Conservation (phyloP, 2,329 filamentous ascomycete species). For the Huntiella moniliformis region DNA sequence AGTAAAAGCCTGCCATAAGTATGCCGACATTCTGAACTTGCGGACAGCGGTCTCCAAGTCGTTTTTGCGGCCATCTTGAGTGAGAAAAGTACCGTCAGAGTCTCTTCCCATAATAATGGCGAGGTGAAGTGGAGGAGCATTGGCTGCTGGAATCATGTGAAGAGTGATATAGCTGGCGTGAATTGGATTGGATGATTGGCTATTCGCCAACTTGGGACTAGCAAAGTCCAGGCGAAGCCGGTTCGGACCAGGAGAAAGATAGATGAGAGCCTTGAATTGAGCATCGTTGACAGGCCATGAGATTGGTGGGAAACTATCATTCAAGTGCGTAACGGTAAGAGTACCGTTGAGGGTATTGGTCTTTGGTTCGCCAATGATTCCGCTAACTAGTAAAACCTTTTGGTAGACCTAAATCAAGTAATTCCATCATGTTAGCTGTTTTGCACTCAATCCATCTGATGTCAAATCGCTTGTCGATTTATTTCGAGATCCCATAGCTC, state of each 20-base stretch:
- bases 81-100: slow-evolving; percentile 70
- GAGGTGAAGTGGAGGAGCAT: slow-evolving; percentile 68
- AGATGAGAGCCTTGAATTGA: slow-evolving; percentile 78
- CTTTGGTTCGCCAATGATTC: slow-evolving; percentile 52
- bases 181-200: slow-evolving; percentile 44
- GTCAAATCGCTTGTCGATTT: too few species aligned
- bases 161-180: slow-evolving; percentile 68
- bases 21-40: slow-evolving; percentile 89
- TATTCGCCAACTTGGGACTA: slow-evolving; percentile 60
- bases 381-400: slow-evolving; percentile 67
- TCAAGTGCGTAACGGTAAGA: slow-evolving; percentile 60
- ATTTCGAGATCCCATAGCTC: too few species aligned
- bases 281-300: slow-evolving; percentile 78
- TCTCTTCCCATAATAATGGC: slow-evolving; percentile 78
- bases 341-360: slow-evolving; percentile 55
- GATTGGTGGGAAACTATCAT: slow-evolving; percentile 67
- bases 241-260: slow-evolving; percentile 83
- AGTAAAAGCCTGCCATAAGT: slow-evolving; percentile 93
- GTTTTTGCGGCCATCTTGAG: slow-evolving; percentile 58
- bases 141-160: slow-evolving; percentile 67
- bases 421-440: too few species aligned
- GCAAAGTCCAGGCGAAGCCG: slow-evolving; percentile 72
- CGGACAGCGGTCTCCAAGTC: slow-evolving; percentile 58
- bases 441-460: too few species aligned
- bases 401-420: slow-evolving; percentile 53